Conservation (phyloP, 2,329 filamentous ascomycete species). For the Penicillium sp. region DNA sequence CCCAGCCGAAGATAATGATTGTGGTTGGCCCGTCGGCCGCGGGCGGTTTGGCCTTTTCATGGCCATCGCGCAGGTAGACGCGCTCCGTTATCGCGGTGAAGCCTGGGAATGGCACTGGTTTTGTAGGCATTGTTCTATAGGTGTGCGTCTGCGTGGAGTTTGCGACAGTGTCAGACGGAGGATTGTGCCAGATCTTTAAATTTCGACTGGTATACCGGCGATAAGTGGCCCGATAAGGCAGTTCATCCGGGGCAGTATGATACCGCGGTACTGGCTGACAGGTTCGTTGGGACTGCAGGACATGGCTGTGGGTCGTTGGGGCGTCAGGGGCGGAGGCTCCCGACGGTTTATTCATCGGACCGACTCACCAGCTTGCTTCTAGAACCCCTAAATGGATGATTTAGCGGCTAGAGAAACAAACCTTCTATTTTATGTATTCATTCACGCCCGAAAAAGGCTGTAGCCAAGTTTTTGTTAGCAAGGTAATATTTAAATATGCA, state of each 20-base stretch:
- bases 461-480: too few species aligned
- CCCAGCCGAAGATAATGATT: constrained; percentile 56
- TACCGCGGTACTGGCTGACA: background rate
- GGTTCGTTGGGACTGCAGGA: background rate
- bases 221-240: background rate
- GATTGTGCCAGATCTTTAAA: background rate
- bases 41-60: constrained; percentile 22
- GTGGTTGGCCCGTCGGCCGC: constrained; percentile 30
- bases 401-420: too few species aligned
- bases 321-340: background rate
- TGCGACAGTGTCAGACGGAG: background rate
- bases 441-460: too few species aligned
- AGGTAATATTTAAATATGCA: too few species aligned
- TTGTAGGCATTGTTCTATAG: constrained; percentile 14
- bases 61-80: constrained; percentile 44
- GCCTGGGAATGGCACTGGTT: constrained; percentile 38
- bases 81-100: constrained; percentile 51
- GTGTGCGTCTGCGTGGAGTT: background rate
- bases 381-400: too few species aligned
- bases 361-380: background rate
- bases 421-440: too few species aligned
- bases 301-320: background rate
- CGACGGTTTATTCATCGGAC: background rate
- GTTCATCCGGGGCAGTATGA: background rate
- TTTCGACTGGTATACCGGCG: background rate